These are phyloP conservation scores for Phytophthora vignae DNA, from an alignment of 352 stramenopile species.

Conservation along the genomic window DNA sequence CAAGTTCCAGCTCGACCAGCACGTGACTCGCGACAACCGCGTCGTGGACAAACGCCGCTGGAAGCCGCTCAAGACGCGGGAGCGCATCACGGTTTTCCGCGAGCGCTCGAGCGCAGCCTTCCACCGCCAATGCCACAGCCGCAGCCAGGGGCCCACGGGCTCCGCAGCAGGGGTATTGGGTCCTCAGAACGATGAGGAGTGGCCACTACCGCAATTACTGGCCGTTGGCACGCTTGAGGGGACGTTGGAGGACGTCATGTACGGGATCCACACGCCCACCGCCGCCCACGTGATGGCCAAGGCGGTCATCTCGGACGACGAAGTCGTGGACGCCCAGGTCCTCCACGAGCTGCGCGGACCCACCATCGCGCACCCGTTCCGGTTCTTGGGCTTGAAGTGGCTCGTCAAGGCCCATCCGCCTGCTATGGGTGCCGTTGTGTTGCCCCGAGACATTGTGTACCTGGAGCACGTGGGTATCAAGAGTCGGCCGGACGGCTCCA, in stretches of 20 bases:
- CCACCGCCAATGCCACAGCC: slow-evolving; percentile 31
- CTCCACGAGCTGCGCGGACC: slow-evolving; percentile 45
- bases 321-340: slow-evolving; percentile 56
- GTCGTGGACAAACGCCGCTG: slow-evolving; percentile 46
- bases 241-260: slow-evolving; percentile 61
- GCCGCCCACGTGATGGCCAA: slow-evolving; percentile 47
- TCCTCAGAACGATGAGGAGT: slow-evolving; percentile 22
- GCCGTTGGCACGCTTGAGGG: slow-evolving; percentile 41
- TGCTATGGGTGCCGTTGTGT: slow-evolving; percentile 32
- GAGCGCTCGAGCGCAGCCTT: slow-evolving; percentile 37
- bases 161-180: neutral
- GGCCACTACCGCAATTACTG: slow-evolving; percentile 41
- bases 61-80: slow-evolving; percentile 62
- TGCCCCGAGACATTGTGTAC: slow-evolving; percentile 47
- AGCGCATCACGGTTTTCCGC: slow-evolving; percentile 58
- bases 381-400: slow-evolving; percentile 67
- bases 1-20: slow-evolving; percentile 44
- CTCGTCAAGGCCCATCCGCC: slow-evolving; percentile 40
- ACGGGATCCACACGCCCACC: slow-evolving; percentile 53
- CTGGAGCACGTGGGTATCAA: slow-evolving; percentile 43
- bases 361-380: slow-evolving; percentile 53
- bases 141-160: slow-evolving; percentile 5
- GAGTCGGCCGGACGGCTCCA: slow-evolving; percentile 27
- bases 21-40: slow-evolving; percentile 24
- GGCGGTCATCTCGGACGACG: slow-evolving; percentile 43